phyloP scores from a whole-genome alignment of 441 rosid genomes.

The Arabidopsis lyrata region DNA sequence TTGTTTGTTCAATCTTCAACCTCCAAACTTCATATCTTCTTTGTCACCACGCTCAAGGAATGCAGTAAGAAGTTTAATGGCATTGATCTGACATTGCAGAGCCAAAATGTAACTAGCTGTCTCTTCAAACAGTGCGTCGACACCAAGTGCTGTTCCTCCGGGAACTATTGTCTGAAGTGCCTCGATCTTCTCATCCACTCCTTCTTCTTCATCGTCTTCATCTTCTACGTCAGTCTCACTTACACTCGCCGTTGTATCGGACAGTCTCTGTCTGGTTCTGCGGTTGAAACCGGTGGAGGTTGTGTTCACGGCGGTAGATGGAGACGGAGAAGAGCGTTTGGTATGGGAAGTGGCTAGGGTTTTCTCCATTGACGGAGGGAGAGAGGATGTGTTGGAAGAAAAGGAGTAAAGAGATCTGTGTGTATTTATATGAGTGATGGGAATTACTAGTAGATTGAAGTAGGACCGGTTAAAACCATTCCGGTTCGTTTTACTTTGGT shows the following conservation, averaged over 20 bases:
- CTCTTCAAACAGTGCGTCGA: constrained; percentile 67
- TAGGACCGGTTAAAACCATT: constrained; percentile 4
- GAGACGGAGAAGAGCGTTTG: constrained; percentile 43
- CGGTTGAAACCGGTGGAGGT: constrained; percentile 20
- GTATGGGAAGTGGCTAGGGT: constrained; percentile 37
- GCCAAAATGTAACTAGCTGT: constrained; percentile 71
- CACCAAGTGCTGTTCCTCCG: constrained; percentile 62
- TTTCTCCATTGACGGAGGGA: constrained; percentile 48
- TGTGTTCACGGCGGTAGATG: constrained; percentile 32
- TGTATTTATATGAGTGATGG: constrained; percentile 23
- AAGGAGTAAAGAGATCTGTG: constrained; percentile 27
- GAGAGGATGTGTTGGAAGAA: constrained; percentile 35
- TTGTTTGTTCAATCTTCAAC: constrained; percentile 41
- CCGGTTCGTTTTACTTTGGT: constrained; percentile 25
- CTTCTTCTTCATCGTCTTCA: constrained; percentile 47
- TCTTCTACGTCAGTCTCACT: constrained; percentile 28
- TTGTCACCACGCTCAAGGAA: constrained; percentile 61
- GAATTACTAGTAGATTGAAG: constrained; percentile 12
- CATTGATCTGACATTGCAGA: constrained; percentile 65
- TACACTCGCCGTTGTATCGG: constrained; percentile 30
- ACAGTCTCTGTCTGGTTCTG: constrained; percentile 38
- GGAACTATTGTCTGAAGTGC: constrained; percentile 80
- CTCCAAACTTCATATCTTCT: constrained; percentile 59
- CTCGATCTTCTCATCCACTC: constrained; percentile 61
- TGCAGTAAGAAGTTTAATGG: constrained; percentile 58